A percentile compares a stretch with the other conserved stretches of the same genome.
These are phyloP conservation scores for Rhizopus microsporus DNA, from an alignment of 371 early-diverging fungal genomes.

Conservation along the genomic window DNA sequence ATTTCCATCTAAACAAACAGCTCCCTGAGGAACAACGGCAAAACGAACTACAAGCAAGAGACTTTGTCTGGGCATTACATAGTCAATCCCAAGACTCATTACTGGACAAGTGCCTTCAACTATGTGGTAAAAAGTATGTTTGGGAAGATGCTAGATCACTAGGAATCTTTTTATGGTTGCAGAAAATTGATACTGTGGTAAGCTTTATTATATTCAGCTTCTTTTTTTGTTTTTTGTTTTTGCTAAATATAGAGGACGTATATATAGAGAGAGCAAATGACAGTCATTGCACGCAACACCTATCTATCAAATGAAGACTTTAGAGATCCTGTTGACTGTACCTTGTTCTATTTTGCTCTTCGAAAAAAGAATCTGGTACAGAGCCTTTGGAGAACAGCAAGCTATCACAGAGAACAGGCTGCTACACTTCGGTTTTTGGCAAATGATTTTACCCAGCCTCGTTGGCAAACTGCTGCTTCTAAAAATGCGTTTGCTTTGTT, in stretches of 20 bases:
- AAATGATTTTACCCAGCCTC: slow-evolving; percentile 84
- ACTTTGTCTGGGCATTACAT: slow-evolving; percentile 85
- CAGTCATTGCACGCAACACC: slow-evolving; percentile 85
- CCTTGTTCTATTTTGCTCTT: slow-evolving; percentile 85
- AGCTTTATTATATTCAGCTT: slow-evolving; percentile 3
- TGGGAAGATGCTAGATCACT: slow-evolving; percentile 82
- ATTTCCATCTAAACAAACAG: slow-evolving; percentile 59
- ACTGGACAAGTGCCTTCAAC: slow-evolving; percentile 64
- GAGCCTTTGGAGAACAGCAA: slow-evolving; percentile 89
- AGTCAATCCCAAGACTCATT: slow-evolving; percentile 90
- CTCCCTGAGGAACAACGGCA: slow-evolving; percentile 40
- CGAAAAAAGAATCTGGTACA: slow-evolving; percentile 83
- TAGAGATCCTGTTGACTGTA: slow-evolving; percentile 83
- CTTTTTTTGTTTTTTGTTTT: neutral
- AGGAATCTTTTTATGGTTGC: slow-evolving; percentile 88
- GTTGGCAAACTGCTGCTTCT: slow-evolving; percentile 91
- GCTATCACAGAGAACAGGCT: slow-evolving; percentile 80
- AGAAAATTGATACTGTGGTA: slow-evolving; percentile 75
- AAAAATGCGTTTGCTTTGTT: slow-evolving; percentile 97
- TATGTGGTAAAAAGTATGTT: slow-evolving; percentile 64
- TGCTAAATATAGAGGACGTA: too few species aligned
- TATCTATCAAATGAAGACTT: slow-evolving; percentile 72
- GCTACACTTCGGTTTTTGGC: slow-evolving; percentile 87
- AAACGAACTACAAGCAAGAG: slow-evolving; percentile 61
- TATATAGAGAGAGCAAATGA: slow-evolving; percentile 67